Evolutionary conservation across 169 alveolate species (phyloP).

Genomic region (Cryptosporidium canis): DNA sequence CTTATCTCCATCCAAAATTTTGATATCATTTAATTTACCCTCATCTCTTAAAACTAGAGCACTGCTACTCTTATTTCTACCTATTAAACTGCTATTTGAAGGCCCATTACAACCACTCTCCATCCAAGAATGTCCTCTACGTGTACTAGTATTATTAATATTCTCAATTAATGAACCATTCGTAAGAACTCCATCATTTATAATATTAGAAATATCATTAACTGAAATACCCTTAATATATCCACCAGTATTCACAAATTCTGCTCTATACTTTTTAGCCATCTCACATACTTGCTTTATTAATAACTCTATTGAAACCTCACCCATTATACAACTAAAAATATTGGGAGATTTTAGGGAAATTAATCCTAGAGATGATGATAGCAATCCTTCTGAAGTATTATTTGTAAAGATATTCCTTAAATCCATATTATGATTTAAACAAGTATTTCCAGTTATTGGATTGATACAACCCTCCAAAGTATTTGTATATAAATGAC

Average conservation of each 20-base stretch:
- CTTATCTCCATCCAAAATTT: not conserved
- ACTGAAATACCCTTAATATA: constrained; percentile 11
- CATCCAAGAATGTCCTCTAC: not conserved
- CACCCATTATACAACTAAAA: constrained; percentile 42
- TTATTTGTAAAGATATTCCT: not conserved
- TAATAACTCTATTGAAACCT: constrained; percentile 45
- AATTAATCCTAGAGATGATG: not conserved
- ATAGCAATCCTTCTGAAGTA: not conserved
- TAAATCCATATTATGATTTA: not conserved
- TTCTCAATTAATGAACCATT: not conserved
- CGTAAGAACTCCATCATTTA: not conserved
- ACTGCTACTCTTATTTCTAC: not conserved
- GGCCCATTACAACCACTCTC: not conserved
- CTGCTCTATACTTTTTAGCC: constrained; percentile 18
- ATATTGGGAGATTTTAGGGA: not conserved
- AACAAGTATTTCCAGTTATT: not conserved
- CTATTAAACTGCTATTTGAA: not conserved
- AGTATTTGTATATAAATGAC: too few relatives aligned
- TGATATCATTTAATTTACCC: not conserved
- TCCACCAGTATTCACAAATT: constrained; percentile 59
- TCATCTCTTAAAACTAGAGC: not conserved
- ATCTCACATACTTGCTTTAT: constrained; percentile 39
- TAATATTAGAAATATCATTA: not conserved
- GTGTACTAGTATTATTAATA: not conserved
- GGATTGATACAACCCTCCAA: too few relatives aligned